A percentile compares a stretch with the other conserved stretches of the same genome.
Evolutionary conservation across 768 basidiomycete genomes (phyloP).

Genomic region (Coprinopsis cinerea): DNA sequence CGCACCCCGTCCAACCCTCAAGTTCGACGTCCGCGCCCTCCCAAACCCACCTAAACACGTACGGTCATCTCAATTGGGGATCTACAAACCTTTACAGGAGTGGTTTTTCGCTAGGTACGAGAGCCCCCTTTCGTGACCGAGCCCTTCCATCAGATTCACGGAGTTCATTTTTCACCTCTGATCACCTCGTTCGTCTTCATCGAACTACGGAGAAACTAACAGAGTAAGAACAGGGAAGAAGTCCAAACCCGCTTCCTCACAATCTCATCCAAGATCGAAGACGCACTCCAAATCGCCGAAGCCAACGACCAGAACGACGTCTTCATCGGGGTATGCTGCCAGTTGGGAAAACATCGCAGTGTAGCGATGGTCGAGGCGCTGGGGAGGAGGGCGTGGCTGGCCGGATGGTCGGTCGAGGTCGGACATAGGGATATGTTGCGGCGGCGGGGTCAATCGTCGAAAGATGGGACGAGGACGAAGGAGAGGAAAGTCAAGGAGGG

Average conservation of each 20-base stretch:
- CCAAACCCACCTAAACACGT: constrained; percentile 24
- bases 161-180: too few relatives aligned
- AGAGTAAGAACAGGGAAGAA: constrained; percentile 11
- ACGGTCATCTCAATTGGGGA: constrained; percentile 18
- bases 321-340: constrained; percentile 19
- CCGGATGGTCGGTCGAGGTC: too few relatives aligned
- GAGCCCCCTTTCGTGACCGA: too few relatives aligned
- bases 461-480: too few relatives aligned
- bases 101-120: constrained; percentile 13
- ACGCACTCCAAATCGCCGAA: constrained; percentile 11
- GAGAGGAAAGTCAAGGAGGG: too few relatives aligned
- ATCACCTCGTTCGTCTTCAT: too few relatives aligned
- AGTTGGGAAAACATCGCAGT: constrained; percentile 23
- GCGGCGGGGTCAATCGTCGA: too few relatives aligned
- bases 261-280: constrained; percentile 11
- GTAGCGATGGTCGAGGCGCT: constrained; percentile 24
- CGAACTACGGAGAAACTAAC: too few relatives aligned
- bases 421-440: too few relatives aligned
- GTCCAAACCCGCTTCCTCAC: constrained; percentile 16
- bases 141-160: too few relatives aligned
- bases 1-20: constrained; percentile 16
- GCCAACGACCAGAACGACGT: constrained; percentile 11
- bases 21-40: constrained; percentile 21
- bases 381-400: too few relatives aligned
- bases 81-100: constrained; percentile 19